phyloP scores from a whole-genome alignment of 495 filamentous ascomycete genomes.

The Pseudomonodictys pantanalensis region DNA sequence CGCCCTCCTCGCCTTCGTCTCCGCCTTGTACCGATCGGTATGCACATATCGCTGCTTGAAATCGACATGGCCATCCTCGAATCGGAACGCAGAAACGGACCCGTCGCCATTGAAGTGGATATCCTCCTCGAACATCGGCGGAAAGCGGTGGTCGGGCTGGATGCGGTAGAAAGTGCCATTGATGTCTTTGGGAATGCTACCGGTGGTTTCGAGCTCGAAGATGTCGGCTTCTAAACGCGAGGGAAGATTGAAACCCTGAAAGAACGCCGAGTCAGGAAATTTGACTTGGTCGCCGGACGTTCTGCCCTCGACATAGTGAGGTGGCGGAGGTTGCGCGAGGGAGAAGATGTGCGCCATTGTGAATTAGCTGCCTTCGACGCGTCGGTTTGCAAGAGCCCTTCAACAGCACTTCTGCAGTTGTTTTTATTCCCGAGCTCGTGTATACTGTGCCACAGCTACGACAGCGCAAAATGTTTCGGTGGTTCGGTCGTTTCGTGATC shows the following conservation, averaged over 20 bases:
- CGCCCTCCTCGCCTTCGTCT: conserved; percentile 27
- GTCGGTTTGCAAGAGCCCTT: too few species aligned
- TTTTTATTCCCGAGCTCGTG: neutral
- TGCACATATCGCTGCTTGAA: conserved; percentile 35
- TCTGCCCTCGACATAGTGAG: conserved; percentile 31
- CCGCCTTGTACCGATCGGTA: conserved; percentile 30
- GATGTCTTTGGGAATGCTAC: conserved; percentile 50
- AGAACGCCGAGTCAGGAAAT: conserved; percentile 49
- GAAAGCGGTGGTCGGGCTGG: conserved; percentile 49
- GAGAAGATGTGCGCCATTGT: conserved; percentile 49
- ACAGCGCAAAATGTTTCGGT: neutral
- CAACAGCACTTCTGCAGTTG: neutral
- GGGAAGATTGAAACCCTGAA: conserved; percentile 50
- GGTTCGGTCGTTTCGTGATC: too few species aligned
- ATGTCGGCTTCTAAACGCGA: conserved; percentile 49
- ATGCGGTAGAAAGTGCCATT: conserved; percentile 56
- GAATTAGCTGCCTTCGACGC: too few species aligned
- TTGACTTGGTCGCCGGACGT: conserved; percentile 39
- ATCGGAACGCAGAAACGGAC: conserved; percentile 52
- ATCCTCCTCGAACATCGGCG: conserved; percentile 51
- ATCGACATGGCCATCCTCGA: conserved; percentile 47
- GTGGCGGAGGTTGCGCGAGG: conserved; percentile 38
- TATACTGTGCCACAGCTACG: conserved; percentile 4
- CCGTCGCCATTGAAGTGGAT: conserved; percentile 38
- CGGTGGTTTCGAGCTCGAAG: conserved; percentile 49